Base-by-base conservation (phyloP, 2,329 filamentous ascomycete genomes). In the Fusarium sp. region DNA sequence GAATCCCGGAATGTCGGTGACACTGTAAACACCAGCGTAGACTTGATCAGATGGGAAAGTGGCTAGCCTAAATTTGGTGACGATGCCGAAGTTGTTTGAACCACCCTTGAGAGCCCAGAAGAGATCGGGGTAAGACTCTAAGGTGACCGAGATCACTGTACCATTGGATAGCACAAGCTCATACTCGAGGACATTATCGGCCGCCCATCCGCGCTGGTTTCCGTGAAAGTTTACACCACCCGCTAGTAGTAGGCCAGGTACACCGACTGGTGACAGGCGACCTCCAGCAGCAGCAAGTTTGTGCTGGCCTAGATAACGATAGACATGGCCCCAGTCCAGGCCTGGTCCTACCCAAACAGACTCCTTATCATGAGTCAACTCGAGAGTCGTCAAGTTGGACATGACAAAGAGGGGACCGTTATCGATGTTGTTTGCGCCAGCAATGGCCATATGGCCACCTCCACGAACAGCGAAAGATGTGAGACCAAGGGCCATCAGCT, bases 121-220 rank as follows among this genome's bases (percentile, higher is more conserved):
- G 2, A 81, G 72, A 51, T 80, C 77, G 0, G 72, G 44, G 62
- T 83, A 75, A 1, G 76, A 73, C 6, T 75, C 61, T 1, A 68
- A 65, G 15, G 77, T 81, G 5, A 79, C 82, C 7, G 79, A 77
- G 6, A 83, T 69, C 10, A 84, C 75, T 1, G 66, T 59, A 4
- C 83, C 81, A 34, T 76, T 74, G 0, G 79, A 77, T 0, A 83
- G 75, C 4, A 85, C 82, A n/a, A 85, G 77, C 60, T 83, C 77
- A 41, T 77, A 83, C 42, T 77, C 77, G 26, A 72, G 37, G 1
- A 78, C 73, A 23, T 75, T 75, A 38, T 77, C 75, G 10, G 72
- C 72, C 1, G 71, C 60, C 66, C 73, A 74, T 26, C 76, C 76
- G 30, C 74, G 69, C 31, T 74, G 72, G 36, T 75, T 74, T 7